A percentile compares a stretch with the other conserved stretches of the same genome.
These are phyloP conservation scores for Tolypocladium pustulatum DNA, from an alignment of 2,329 filamentous ascomycete genomes.

Conservation along the genomic window DNA sequence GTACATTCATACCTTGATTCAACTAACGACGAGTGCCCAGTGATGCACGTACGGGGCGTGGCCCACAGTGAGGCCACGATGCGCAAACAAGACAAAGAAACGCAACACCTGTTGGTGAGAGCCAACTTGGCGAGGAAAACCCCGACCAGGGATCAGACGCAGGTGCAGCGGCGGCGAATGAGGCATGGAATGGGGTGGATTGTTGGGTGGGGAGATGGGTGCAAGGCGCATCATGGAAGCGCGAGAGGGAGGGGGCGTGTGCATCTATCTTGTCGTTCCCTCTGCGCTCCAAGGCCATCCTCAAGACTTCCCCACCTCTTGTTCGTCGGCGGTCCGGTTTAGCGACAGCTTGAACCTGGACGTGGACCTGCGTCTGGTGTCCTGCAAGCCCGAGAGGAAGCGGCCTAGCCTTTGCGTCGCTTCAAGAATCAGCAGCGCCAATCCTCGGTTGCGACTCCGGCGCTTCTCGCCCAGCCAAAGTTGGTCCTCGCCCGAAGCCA, in stretches of 20 bases:
- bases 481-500: neutral
- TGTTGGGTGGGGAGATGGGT: neutral
- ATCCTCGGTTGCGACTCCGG: neutral
- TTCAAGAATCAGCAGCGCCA: neutral
- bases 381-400: neutral
- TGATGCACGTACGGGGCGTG: neutral
- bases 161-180: neutral
- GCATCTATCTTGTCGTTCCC: neutral
- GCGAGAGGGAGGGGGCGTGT: neutral
- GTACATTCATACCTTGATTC: neutral
- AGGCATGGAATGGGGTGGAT: neutral
- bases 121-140: neutral
- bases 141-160: neutral
- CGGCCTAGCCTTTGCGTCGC: neutral
- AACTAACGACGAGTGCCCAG: neutral
- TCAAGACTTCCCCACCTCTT: neutral
- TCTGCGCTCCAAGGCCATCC: neutral
- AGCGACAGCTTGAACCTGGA: neutral
- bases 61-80: neutral
- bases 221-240: neutral
- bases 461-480: neutral
- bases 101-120: neutral
- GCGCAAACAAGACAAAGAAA: neutral
- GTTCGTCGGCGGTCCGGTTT: neutral
- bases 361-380: slow-evolving; percentile 1